Evolutionary conservation across 1,284 basidiomycete genomes (phyloP), one percentile per base, ranked within the genome.

Genomic region (Phylloboletellus chloephorus): DNA sequence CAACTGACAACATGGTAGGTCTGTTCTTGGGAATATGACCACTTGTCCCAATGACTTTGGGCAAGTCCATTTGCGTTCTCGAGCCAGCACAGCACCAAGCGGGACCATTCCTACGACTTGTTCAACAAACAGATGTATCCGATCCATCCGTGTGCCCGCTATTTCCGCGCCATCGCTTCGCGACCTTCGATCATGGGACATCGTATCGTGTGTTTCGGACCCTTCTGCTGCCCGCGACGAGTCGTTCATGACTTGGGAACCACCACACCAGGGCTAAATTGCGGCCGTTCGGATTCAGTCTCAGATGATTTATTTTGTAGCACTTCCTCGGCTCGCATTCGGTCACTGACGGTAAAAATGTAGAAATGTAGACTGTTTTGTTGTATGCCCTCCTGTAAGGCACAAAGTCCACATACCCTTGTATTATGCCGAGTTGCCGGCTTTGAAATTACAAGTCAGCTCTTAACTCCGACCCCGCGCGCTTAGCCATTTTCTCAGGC

Each of bases 241-340:
- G 43, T 59, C 67, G 1, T 70, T 73, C 46, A 72, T 70, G 68
- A 67, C 65, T 31, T 72, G 69, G 71, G 63, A 67, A 46, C 66
- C 67, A 20, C 51, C 62, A 24, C 54, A 56, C 29, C 62, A 58
- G 39, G 28, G 42, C 26, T 60, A 41, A 49, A 31, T 29, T 30
- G 30, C 31, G 19, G 16, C 3, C 35, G 12, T 38, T 22, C 17
- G 25, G 22, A 20, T 21, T 31, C 36, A 33, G 30, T 17, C 31
- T 32, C 17, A 8, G 19, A 19, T 24, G 29, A 33, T 36, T 22
- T 39, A 25, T 43, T 30, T 19, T 32, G 26, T 48, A 33, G 35
- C 12, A 23, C 28, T 28, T 34, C 11, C 22, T 24, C 26, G 12
- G 9, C 11, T 13, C 31, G 13, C 33, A 29, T 34, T 28, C 12